A percentile compares a stretch with the other conserved stretches of the same genome.
Evolutionary conservation across 2,329 filamentous ascomycete species (phyloP).

Genomic region (Cercospora sesami): DNA sequence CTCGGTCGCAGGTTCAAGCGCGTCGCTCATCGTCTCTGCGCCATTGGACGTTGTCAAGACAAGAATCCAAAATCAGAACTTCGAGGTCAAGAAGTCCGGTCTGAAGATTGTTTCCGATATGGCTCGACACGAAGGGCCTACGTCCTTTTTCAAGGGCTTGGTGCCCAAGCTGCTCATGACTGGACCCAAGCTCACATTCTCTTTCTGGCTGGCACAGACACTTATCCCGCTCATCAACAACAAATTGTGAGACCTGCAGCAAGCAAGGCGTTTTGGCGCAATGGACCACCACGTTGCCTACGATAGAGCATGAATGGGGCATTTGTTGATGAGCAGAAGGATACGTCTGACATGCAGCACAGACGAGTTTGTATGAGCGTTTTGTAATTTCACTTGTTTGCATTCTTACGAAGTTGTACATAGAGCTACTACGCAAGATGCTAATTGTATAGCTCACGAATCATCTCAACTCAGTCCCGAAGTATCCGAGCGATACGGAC

Average conservation of each 20-base stretch:
- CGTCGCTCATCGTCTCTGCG: constrained; percentile 93
- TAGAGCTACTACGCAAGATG: constrained; percentile 1
- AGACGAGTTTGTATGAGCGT: constrained; percentile 12
- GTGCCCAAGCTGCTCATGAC: constrained; percentile 99
- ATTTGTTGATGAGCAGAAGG: constrained; percentile 1
- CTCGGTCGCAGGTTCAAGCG: constrained; percentile 90
- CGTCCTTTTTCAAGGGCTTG: constrained; percentile 95
- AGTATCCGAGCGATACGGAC: background rate
- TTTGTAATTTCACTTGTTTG: constrained; percentile 10
- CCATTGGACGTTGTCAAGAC: constrained; percentile 98
- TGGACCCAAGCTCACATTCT: constrained; percentile 97
- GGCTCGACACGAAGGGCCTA: constrained; percentile 82
- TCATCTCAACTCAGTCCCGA: constrained; percentile 8
- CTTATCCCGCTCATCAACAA: constrained; percentile 89
- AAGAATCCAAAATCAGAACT: constrained; percentile 96
- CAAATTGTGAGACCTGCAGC: constrained; percentile 51
- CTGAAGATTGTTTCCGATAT: constrained; percentile 91
- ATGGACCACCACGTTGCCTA: constrained; percentile 9
- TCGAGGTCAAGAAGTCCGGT: constrained; percentile 93
- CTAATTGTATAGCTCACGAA: constrained; percentile 9
- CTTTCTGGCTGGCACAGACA: constrained; percentile 98
- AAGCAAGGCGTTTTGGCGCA: constrained; percentile 18
- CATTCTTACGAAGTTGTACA: constrained; percentile 10
- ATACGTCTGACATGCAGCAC: constrained; percentile 1
- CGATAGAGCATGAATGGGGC: constrained; percentile 12